phyloP scores from a whole-genome alignment of 2,329 filamentous ascomycete genomes.

The Nigrospora oryzae region DNA sequence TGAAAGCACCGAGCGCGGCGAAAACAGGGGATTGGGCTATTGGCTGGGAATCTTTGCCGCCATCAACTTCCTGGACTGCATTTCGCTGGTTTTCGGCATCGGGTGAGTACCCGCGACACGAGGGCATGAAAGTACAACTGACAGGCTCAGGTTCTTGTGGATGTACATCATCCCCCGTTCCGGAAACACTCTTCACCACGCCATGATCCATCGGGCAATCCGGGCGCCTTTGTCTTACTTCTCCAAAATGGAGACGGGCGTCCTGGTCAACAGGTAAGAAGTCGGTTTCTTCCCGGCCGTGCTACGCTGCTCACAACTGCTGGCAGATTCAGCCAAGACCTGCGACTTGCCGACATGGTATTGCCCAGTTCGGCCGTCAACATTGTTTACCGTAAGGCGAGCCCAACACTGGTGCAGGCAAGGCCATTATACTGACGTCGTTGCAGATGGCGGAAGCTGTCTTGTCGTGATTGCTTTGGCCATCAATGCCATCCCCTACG shows the following conservation, averaged over 20 bases:
- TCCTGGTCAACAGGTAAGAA: conserved; percentile 6
- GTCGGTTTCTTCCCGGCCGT: background rate
- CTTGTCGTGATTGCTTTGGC: background rate
- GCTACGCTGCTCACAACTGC: background rate
- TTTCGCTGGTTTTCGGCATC: background rate
- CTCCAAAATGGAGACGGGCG: conserved; percentile 9
- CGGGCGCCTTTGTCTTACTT: conserved; percentile 12
- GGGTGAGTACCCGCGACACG: background rate
- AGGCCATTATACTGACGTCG: background rate
- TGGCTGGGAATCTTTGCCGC: conserved; percentile 4
- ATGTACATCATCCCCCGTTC: background rate
- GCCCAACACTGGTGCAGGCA: background rate
- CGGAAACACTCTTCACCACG: background rate
- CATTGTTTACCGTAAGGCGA: conserved; percentile 2
- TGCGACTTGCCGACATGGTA: conserved; percentile 4
- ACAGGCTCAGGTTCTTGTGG: background rate
- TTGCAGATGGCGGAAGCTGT: background rate
- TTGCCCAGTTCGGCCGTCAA: conserved; percentile 3
- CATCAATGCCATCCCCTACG: background rate
- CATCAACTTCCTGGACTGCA: conserved; percentile 1
- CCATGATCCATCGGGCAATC: background rate
- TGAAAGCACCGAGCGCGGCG: conserved; percentile 1
- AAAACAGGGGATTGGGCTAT: background rate
- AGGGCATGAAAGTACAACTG: background rate
- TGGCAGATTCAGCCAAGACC: conserved; percentile 5